A percentile compares a stretch with the other conserved stretches of the same genome.
Conservation (phyloP, 495 filamentous ascomycete species). For the Lasiosphaeria ovina region DNA sequence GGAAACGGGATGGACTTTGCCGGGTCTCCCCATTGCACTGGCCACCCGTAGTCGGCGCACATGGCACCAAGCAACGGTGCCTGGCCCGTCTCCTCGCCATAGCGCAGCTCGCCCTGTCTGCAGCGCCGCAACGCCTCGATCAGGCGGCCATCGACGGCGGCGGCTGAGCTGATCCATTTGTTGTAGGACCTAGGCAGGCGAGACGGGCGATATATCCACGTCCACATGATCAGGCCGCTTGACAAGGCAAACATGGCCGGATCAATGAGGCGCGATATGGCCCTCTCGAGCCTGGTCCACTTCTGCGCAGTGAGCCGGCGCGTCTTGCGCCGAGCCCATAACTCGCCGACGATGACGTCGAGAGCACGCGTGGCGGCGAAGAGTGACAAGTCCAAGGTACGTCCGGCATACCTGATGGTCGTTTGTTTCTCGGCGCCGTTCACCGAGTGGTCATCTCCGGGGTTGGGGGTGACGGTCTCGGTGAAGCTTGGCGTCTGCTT, state of each 20-base stretch:
- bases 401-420: constrained; percentile 58
- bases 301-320: constrained; percentile 32
- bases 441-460: constrained; percentile 1
- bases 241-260: constrained; percentile 74
- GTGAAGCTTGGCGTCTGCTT: constrained; percentile 44
- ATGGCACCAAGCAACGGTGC: constrained; percentile 68
- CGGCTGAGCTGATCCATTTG: constrained; percentile 80
- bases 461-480: constrained; percentile 27
- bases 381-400: constrained; percentile 82
- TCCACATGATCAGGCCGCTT: constrained; percentile 84
- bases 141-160: constrained; percentile 75
- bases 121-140: constrained; percentile 70
- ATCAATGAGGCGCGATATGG: constrained; percentile 57
- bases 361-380: constrained; percentile 74
- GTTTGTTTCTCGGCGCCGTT: constrained; percentile 11
- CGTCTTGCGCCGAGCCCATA: constrained; percentile 56
- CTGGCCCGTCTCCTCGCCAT: constrained; percentile 77
- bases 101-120: constrained; percentile 61
- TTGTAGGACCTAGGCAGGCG: constrained; percentile 73
- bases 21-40: constrained; percentile 74
- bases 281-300: constrained; percentile 52
- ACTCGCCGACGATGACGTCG: constrained; percentile 65
- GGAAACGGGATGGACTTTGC: constrained; percentile 70
- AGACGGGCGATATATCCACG: constrained; percentile 76
- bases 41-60: constrained; percentile 71